Base-by-base conservation (phyloP, 208 protist species). In the Herpetomonas samuelpessoai region DNA sequence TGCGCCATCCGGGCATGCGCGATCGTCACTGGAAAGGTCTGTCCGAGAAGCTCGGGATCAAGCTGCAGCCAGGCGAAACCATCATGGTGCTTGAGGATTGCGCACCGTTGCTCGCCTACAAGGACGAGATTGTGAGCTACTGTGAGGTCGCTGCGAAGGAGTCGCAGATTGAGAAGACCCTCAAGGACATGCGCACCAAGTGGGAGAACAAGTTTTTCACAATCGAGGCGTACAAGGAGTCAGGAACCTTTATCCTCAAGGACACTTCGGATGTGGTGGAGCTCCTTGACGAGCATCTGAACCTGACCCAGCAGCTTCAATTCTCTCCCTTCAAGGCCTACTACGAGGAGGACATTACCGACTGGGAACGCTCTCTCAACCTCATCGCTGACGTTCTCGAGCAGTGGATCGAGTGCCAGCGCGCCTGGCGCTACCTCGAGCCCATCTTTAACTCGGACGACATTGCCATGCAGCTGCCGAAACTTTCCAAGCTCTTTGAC, bases 111-210 rank as follows among this genome's bases (percentile, higher is more conserved):
- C 68, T 98, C 35, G 72, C 57, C 21, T 80, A 93, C 75, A 92
- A 79, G 54, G 87, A 91, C 10, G 73, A 85, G 30, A 97, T 99
- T 68, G 76, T 93, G 14, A 92, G 92, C 68, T 87, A 87, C 57
- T 97, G 93, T 73, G 97, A 98, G 67, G 84, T 97, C 10, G 97
- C 97, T n/a, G 93, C 82, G 28, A 98, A 98, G 82, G 97, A 99
- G 74, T 97, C 88, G 72, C 86, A 89, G 71, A 98, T 99, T 73
- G 97, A 99, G 83, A 94, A 81, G 72, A 63, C 76, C 39, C 91
- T 99, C 44, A 92, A 96, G 72, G 95, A 98, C 27, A 99, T 99
- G 97, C 85, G 96, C 30, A 71, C 68, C 26, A 97, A 98, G 72
- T 98, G 97, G 97, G 83, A 97, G 65, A 78, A 62, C 27, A 82